phyloP scores from a whole-genome alignment of 2,329 filamentous ascomycete species.

The Magnaporthiopsis rhizophila region DNA sequence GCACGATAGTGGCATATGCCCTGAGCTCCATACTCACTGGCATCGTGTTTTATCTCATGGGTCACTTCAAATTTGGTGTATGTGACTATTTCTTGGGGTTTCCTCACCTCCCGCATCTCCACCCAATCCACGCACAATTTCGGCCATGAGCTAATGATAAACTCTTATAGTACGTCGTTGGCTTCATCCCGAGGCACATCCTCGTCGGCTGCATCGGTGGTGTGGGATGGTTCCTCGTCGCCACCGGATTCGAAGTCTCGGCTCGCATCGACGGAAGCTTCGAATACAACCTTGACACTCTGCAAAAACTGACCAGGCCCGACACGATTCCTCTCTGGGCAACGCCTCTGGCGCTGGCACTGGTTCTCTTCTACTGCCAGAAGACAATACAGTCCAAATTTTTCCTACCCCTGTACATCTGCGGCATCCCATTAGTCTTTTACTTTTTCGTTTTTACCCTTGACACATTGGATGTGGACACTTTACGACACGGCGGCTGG shows the following conservation, averaged over 20 bases:
- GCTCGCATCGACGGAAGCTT: conserved; percentile 80
- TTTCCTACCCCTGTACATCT: conserved; percentile 79
- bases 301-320: conserved; percentile 62
- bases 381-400: conserved; percentile 73
- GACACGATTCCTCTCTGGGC: conserved; percentile 79
- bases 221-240: conserved; percentile 88
- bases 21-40: conserved; percentile 88
- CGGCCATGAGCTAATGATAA: neutral
- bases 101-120: neutral
- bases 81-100: neutral
- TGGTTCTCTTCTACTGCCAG: conserved; percentile 69
- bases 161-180: conserved; percentile 63
- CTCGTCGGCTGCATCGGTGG: conserved; percentile 95
- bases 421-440: conserved; percentile 67
- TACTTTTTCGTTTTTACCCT: conserved; percentile 69
- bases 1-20: conserved; percentile 86
- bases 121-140: neutral
- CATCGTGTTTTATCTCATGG: conserved; percentile 84
- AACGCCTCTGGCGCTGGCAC: conserved; percentile 67
- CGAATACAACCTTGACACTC: conserved; percentile 68
- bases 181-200: conserved; percentile 95
- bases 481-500: conserved; percentile 71
- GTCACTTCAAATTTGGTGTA: conserved; percentile 68
- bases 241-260: conserved; percentile 89
- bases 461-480: conserved; percentile 57